Conservation (phyloP, 2,329 filamentous ascomycete genomes). For the Colletotrichum magnum region DNA sequence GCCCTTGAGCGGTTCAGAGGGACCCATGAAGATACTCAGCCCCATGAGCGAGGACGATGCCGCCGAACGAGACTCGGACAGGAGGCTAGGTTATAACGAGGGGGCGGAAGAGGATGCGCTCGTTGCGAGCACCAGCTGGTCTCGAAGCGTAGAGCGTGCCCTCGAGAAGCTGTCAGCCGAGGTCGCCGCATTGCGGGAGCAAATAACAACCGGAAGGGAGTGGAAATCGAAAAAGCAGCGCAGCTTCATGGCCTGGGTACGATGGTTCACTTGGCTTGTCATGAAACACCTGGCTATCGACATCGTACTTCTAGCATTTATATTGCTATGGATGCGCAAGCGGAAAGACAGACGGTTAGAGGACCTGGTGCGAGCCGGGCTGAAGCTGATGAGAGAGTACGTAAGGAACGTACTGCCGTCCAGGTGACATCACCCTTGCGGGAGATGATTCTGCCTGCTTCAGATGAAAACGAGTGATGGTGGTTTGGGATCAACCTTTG, state of each 20-base stretch:
- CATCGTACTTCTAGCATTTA: conserved; percentile 72
- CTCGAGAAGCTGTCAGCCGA: conserved; percentile 93
- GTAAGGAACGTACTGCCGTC: conserved; percentile 71
- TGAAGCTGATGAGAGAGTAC: conserved; percentile 72
- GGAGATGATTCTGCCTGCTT: neutral
- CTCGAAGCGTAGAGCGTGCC: conserved; percentile 85
- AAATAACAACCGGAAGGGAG: conserved; percentile 83
- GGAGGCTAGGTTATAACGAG: conserved; percentile 59
- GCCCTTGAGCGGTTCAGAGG: conserved; percentile 64
- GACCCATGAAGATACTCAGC: conserved; percentile 79
- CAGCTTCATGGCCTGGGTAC: conserved; percentile 77
- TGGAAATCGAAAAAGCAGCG: conserved; percentile 76
- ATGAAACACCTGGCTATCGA: conserved; percentile 84
- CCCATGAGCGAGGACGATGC: conserved; percentile 90
- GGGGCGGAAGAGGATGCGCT: conserved; percentile 60
- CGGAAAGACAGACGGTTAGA: conserved; percentile 80
- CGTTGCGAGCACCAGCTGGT: conserved; percentile 75
- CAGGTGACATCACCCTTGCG: conserved; percentile 56
- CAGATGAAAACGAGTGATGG: neutral
- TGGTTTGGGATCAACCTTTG: no score
- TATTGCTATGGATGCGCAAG: conserved; percentile 80
- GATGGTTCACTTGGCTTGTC: conserved; percentile 78
- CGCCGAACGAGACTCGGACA: conserved; percentile 68
- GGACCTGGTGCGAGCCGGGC: conserved; percentile 77
- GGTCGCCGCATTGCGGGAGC: conserved; percentile 91